These are phyloP conservation scores for Tetragonia tetragonoides DNA, from an alignment of 148 eudicot species.

Conservation along the genomic window DNA sequence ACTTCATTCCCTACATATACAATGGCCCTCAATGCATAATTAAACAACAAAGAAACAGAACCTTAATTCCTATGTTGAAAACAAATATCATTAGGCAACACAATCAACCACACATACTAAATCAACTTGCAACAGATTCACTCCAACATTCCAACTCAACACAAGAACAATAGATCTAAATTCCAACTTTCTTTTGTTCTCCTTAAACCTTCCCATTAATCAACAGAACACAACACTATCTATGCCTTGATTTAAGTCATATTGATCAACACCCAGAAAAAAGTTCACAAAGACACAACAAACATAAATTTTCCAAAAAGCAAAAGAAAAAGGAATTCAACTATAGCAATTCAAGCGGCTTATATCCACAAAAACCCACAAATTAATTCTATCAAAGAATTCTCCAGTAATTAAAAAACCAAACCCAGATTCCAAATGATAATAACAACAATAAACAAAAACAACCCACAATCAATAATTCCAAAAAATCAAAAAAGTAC, in stretches of 20 bases:
- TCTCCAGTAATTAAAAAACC: background rate
- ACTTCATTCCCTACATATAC: background rate
- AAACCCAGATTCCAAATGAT: background rate
- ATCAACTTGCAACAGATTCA: background rate
- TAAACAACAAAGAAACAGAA: background rate
- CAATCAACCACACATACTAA: background rate
- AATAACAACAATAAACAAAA: background rate
- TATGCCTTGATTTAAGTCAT: background rate
- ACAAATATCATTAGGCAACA: background rate
- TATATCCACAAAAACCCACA: slow-evolving; percentile 1
- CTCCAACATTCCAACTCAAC: background rate
- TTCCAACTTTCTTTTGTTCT: background rate
- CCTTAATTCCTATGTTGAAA: background rate
- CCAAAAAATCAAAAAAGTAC: background rate
- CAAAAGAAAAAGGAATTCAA: background rate
- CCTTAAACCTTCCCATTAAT: slow-evolving; percentile 2
- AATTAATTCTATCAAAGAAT: slow-evolving; percentile 12
- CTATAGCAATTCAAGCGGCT: background rate
- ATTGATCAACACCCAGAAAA: background rate
- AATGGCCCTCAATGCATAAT: background rate
- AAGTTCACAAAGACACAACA: background rate
- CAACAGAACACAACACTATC: background rate
- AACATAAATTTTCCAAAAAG: background rate
- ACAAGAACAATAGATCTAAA: slow-evolving; percentile 10
- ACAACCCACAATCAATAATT: background rate